Evolutionary conservation across 495 filamentous ascomycete genomes (phyloP).

Genomic region (Copromyces sp.): DNA sequence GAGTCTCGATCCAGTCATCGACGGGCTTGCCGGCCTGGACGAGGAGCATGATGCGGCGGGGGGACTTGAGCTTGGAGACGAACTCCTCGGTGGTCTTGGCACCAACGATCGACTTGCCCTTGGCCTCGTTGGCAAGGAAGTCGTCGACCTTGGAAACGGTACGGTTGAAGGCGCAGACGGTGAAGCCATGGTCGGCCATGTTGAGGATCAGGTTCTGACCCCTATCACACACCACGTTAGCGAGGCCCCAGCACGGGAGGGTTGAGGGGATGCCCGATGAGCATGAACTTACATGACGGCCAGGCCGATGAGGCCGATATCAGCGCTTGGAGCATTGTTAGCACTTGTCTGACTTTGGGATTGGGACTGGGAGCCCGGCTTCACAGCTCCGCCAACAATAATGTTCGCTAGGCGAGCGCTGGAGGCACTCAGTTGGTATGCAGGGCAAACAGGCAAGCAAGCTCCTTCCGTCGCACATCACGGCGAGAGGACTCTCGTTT

Average conservation of each 20-base stretch:
- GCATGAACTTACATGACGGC: slow-evolving; percentile 72
- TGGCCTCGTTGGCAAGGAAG: slow-evolving; percentile 89
- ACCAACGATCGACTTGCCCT: slow-evolving; percentile 88
- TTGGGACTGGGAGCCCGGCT: slow-evolving; percentile 25
- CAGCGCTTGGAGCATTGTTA: slow-evolving; percentile 48
- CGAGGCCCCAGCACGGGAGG: neutral
- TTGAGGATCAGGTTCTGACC: slow-evolving; percentile 96
- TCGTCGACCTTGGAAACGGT: slow-evolving; percentile 94
- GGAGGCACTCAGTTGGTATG: slow-evolving; percentile 43
- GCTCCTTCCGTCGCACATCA: neutral
- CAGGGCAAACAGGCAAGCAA: slow-evolving; percentile 13
- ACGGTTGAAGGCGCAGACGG: slow-evolving; percentile 93
- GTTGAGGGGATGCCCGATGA: slow-evolving; percentile 3
- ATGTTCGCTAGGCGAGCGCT: slow-evolving; percentile 84
- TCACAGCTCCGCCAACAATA: slow-evolving; percentile 52
- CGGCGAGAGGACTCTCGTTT: neutral
- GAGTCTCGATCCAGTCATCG: slow-evolving; percentile 94
- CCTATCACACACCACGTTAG: slow-evolving; percentile 22
- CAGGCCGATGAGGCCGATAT: slow-evolving; percentile 99
- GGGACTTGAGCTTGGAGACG: slow-evolving; percentile 88
- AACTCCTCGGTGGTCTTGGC: slow-evolving; percentile 93
- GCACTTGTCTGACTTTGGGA: slow-evolving; percentile 28
- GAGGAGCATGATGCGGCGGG: slow-evolving; percentile 91
- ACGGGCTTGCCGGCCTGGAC: slow-evolving; percentile 97
- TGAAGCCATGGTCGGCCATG: slow-evolving; percentile 93